Evolutionary conservation across 1,284 basidiomycete species (phyloP), one percentile per base, ranked within the genome.

Genomic region (Lignosus rhinocerotis): DNA sequence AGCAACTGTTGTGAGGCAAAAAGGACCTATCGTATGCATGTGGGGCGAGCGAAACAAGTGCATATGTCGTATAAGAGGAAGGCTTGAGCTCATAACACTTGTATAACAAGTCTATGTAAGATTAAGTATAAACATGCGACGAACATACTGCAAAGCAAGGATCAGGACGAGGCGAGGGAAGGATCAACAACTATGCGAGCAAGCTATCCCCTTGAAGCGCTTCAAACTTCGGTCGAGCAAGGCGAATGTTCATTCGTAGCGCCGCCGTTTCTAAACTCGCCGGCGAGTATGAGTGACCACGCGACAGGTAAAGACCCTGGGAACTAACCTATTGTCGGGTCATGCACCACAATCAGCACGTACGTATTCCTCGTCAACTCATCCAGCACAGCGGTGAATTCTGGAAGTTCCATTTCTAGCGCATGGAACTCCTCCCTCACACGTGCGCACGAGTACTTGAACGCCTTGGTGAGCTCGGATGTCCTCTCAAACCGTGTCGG

Each of bases 291-390:
- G 17, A 8, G 34, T 9, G 58, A 9, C 31, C 32, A 32, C 43
- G 25, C 42, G 12, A 53, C 14, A 36, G 42, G 46, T 25, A 16
- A 39, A 25, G 19, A n/a, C 14, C 46, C 45, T 47, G 17, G 8
- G 4, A 33, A 71, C 84, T 64, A 65, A 94, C 94, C 90, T 67
- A 96, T 90, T 68, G 87, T 84, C 0, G 92, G 91, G 71, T 97
- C 88, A 60, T 93, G 90, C 10, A 93, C 88, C 36, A 99, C 84
- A 58, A 96, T 84, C 69, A 99, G 80, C 56, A 98, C 90, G 68
- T 95, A 98, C 0, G 96, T 98, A 73, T 96, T 98, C 67, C 86
- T 84, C 12, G 96, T 98, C 76, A 99, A 82, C 66, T 93, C 90
- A 67, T 98, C 96, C 47, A 99, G 83, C n/a, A 97, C 93, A 2